A percentile compares a stretch with the other conserved stretches of the same genome.
Evolutionary conservation across 305 asterid species (phyloP).

Genomic region (Coffea humblotiana): DNA sequence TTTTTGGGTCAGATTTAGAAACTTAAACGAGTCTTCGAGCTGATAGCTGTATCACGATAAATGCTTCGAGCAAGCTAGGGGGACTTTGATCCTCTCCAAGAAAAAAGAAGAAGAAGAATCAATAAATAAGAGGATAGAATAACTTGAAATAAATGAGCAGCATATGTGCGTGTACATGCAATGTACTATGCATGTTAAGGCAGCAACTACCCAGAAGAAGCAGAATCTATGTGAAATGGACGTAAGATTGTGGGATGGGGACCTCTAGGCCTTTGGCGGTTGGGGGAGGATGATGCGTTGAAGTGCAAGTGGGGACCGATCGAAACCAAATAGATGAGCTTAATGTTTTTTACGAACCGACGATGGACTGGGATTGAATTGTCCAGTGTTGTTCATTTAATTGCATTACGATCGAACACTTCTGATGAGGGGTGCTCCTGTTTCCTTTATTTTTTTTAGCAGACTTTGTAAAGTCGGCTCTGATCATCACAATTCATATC

Average conservation of each 20-base stretch:
- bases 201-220: not conserved
- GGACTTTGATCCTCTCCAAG: too few relatives aligned
- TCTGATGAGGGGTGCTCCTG: not conserved
- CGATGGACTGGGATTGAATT: not conserved
- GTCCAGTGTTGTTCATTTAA: constrained; percentile 27
- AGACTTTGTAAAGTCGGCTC: constrained; percentile 34
- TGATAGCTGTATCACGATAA: too few relatives aligned
- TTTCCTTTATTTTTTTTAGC: not conserved
- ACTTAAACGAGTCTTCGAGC: too few relatives aligned
- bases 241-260: not conserved
- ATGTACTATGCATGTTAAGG: not conserved
- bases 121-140: not conserved
- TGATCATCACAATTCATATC: constrained; percentile 3
- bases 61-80: too few relatives aligned
- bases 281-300: not conserved
- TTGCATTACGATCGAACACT: constrained; percentile 16
- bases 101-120: too few relatives aligned
- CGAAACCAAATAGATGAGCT: not conserved
- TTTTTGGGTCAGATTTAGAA: too few relatives aligned
- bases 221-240: not conserved
- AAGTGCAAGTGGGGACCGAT: not conserved
- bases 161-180: not conserved
- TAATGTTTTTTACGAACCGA: not conserved
- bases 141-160: not conserved
- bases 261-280: not conserved